phyloP scores from a whole-genome alignment of 257 asterid species.

The Eustoma russellianum region DNA sequence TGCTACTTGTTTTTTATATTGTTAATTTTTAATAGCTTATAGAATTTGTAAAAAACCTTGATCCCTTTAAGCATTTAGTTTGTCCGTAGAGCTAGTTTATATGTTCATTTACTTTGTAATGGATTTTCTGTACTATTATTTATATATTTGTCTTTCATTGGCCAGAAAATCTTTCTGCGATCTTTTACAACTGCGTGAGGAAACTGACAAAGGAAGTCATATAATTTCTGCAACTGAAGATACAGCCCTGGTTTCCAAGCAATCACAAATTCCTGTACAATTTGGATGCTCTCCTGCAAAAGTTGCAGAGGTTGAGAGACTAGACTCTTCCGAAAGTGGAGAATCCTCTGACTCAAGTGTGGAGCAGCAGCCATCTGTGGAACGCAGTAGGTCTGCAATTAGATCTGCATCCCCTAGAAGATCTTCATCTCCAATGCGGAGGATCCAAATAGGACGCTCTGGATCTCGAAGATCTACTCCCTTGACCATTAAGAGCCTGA shows the following conservation, averaged over 20 bases:
- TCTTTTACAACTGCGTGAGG: constrained; percentile 28
- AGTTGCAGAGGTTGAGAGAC: constrained; percentile 79
- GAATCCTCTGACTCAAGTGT: constrained; percentile 72
- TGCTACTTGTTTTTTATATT: no score
- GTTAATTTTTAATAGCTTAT: no score
- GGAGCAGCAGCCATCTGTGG: constrained; percentile 53
- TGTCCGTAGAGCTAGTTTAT: no score
- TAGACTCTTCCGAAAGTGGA: constrained; percentile 62
- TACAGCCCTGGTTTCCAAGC: constrained; percentile 14
- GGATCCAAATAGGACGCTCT: constrained; percentile 87
- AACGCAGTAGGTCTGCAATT: constrained; percentile 68
- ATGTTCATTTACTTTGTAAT: background rate
- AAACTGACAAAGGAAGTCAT: constrained; percentile 14
- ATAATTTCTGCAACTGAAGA: constrained; percentile 24
- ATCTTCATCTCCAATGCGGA: constrained; percentile 97
- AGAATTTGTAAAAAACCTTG: no score
- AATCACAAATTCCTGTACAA: constrained; percentile 35
- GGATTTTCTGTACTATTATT: background rate
- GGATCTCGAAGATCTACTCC: constrained; percentile 95
- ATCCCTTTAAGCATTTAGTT: no score
- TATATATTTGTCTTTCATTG: constrained; percentile 5
- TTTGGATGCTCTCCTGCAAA: constrained; percentile 90
- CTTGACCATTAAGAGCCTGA: constrained; percentile 74
- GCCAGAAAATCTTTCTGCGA: constrained; percentile 61
- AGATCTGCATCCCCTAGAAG: constrained; percentile 90